Evolutionary conservation across 306 rosid genomes (phyloP).

Genomic region (Castanospermum australe): DNA sequence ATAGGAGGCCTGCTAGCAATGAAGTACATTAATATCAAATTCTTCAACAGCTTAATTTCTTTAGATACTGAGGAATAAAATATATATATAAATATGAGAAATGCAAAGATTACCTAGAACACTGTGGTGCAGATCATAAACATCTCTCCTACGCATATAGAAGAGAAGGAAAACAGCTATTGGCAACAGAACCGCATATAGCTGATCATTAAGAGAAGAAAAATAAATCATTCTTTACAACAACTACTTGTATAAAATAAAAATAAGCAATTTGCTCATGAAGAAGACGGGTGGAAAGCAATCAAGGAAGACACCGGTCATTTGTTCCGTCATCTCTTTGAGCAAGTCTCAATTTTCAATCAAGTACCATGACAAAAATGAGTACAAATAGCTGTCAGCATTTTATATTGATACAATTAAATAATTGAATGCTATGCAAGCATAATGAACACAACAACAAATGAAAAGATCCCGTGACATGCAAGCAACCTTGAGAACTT

Average conservation of each 20-base stretch:
- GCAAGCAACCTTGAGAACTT: slow-evolving; percentile 5
- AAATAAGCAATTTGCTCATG: not conserved
- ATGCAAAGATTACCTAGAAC: slow-evolving; percentile 58
- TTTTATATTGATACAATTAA: not conserved
- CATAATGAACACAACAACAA: not conserved
- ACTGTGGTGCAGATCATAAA: slow-evolving; percentile 89
- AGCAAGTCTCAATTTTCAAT: not conserved
- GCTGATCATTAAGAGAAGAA: slow-evolving; percentile 45
- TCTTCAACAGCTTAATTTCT: not conserved
- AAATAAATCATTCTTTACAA: not conserved
- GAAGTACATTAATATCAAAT: not conserved
- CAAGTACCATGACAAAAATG: not conserved
- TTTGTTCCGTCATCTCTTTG: not conserved
- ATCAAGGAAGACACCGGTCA: not conserved
- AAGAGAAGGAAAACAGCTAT: slow-evolving; percentile 55
- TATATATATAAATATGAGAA: not conserved
- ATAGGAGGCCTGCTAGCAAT: slow-evolving; percentile 67
- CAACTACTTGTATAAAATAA: not conserved
- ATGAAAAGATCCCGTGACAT: not conserved
- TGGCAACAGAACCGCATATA: slow-evolving; percentile 82
- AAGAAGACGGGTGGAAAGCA: not conserved
- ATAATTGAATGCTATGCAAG: not conserved
- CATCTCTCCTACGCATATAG: slow-evolving; percentile 74
- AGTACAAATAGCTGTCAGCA: not conserved
- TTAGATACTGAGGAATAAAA: not conserved